Conservation (phyloP, 2,329 filamentous ascomycete species). For the Ophiostoma tasmaniense region DNA sequence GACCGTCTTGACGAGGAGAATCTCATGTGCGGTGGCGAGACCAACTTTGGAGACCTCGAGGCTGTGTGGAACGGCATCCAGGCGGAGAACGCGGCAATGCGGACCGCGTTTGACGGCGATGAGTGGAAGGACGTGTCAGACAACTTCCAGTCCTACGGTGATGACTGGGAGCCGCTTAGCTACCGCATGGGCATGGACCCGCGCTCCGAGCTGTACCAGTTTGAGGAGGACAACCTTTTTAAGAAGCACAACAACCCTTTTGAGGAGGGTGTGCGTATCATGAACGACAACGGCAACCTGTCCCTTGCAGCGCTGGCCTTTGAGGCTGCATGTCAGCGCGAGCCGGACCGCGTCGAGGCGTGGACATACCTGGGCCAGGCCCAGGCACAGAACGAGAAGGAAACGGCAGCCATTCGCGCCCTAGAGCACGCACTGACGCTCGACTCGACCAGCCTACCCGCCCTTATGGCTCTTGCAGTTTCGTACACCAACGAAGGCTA, state of each 20-base stretch:
- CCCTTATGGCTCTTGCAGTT: slow-evolving; percentile 90
- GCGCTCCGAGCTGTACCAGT: slow-evolving; percentile 80
- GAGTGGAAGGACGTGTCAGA: slow-evolving; percentile 41
- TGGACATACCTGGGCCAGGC: slow-evolving; percentile 89
- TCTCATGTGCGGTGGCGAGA: slow-evolving; percentile 50
- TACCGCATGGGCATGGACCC: slow-evolving; percentile 59
- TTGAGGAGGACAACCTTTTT: slow-evolving; percentile 92
- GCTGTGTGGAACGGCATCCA: slow-evolving; percentile 78
- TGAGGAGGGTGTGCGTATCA: slow-evolving; percentile 85
- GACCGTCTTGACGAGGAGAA: slow-evolving; percentile 67
- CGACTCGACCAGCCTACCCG: slow-evolving; percentile 77
- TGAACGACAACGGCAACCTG: slow-evolving; percentile 87
- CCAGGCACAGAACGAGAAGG: slow-evolving; percentile 98
- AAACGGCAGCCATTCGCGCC: slow-evolving; percentile 88
- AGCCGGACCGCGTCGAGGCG: slow-evolving; percentile 78
- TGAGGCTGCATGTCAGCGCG: slow-evolving; percentile 87
- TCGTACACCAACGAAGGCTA: slow-evolving; percentile 99
- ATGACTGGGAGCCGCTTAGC: slow-evolving; percentile 62
- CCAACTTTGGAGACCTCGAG: slow-evolving; percentile 80
- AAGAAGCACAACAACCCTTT: slow-evolving; percentile 74
- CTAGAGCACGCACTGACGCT: slow-evolving; percentile 84
- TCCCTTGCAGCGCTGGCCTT: slow-evolving; percentile 90
- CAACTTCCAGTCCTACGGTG: slow-evolving; percentile 27
- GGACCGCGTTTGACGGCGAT: slow-evolving; percentile 60
- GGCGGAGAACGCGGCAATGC: slow-evolving; percentile 62